Evolutionary conservation across 202 grass and related monocot species (phyloP).

Genomic region (Musa balbisiana): DNA sequence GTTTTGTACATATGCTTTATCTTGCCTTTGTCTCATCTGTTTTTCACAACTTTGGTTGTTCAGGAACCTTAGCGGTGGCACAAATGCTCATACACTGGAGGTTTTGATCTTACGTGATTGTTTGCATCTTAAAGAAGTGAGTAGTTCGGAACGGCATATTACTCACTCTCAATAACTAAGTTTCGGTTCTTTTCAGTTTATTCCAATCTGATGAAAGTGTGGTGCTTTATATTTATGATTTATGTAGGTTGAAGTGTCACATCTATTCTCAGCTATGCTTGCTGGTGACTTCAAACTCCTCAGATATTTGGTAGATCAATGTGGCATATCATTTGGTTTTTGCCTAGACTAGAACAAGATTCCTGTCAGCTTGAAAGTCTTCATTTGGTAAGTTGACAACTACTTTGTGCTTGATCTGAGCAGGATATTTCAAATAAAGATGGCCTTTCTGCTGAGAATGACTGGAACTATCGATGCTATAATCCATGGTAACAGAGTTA

Average conservation of each 20-base stretch:
- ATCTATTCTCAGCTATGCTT: slow-evolving; percentile 16
- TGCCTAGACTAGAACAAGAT: neutral
- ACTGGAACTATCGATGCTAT: slow-evolving; percentile 24
- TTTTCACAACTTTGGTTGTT: slow-evolving; percentile 10
- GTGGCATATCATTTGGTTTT: neutral
- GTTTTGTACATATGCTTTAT: neutral
- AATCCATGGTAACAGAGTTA: slow-evolving; percentile 6
- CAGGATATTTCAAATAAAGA: slow-evolving; percentile 27
- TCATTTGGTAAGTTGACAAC: neutral
- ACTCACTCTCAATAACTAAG: neutral
- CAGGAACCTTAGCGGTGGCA: slow-evolving; percentile 21
- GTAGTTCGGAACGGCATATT: neutral
- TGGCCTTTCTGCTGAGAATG: slow-evolving; percentile 23
- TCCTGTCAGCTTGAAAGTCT: neutral
- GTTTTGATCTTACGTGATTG: slow-evolving; percentile 22
- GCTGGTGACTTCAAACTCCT: slow-evolving; percentile 15
- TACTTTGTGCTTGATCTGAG: neutral
- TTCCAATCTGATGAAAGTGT: neutral
- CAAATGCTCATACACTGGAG: slow-evolving; percentile 12
- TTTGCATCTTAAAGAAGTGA: slow-evolving; percentile 27
- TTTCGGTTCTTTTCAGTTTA: neutral
- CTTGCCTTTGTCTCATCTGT: neutral
- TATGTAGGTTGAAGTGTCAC: slow-evolving; percentile 20
- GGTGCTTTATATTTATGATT: neutral
- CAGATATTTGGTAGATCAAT: slow-evolving; percentile 17